Evolutionary conservation across 2,329 filamentous ascomycete species (phyloP), one percentile per base, ranked within the genome.

Genomic region (Aspergillus quadrilineatus): DNA sequence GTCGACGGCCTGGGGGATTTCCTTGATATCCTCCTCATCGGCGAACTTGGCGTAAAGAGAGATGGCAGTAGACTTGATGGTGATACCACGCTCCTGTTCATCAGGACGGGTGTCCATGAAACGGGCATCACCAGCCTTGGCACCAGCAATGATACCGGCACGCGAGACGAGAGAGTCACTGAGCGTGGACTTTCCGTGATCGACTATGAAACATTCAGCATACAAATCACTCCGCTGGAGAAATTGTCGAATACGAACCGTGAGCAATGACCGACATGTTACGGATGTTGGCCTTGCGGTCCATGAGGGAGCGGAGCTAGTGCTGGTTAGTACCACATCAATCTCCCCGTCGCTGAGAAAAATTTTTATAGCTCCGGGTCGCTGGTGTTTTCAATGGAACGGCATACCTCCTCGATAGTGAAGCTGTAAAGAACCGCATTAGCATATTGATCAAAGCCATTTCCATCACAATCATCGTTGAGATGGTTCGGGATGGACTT

Each of bases 221-320:
- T 52, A 8, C 54, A 36, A 15, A 37, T 7, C n/a, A 48, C 5
- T 2, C 17, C 32, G 30, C 41, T 10, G 48, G 47, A 28, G n/a
- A 4, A 7, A 22, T 30, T 6, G 22, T 29, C 39, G 22, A 30
- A 8, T 15, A 73, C 82, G 75, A 80, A 85, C 83, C 92, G 85
- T 99, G 94, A 80, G 94, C 94, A 91, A 97, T 97, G 80, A 99
- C 94, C 83, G 92, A 97, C 93, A 97, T 97, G 88, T 97, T 97
- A 75, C 85, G 83, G 79, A 88, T 86, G 79, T 87, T 87, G 73
- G 79, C 78, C 72, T 73, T 75, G 63, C 74, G 73, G 73, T 80
- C 76, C 77, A 80, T 80, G 69, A 79, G 70, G 61, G 67, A 57
- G 63, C 75, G 75, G 72, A 78, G 78, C 76, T 78, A 63, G 32